phyloP scores from a whole-genome alignment of 2,329 filamentous ascomycete species.

The Penicillium sp. region DNA sequence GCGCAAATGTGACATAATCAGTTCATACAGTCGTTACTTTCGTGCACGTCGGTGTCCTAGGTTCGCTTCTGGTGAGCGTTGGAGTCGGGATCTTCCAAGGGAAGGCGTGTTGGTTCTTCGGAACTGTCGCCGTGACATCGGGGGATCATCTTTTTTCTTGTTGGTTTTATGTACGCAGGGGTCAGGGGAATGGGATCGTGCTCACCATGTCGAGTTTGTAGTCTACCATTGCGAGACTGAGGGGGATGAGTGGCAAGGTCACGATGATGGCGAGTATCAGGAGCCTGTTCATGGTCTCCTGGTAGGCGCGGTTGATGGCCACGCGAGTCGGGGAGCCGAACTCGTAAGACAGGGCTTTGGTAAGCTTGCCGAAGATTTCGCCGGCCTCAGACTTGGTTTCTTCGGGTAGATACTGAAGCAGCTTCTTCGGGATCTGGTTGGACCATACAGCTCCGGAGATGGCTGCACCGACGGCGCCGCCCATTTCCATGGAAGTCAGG shows the following conservation, averaged over 20 bases:
- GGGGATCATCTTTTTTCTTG: constrained; percentile 27
- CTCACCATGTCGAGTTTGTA: constrained; percentile 55
- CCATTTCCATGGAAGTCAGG: constrained; percentile 60
- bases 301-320: constrained; percentile 64
- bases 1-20: background rate
- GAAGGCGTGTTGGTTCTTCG: constrained; percentile 4
- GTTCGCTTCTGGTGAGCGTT: constrained; percentile 28
- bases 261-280: constrained; percentile 56
- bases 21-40: constrained; percentile 13
- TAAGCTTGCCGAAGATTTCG: constrained; percentile 53
- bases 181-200: background rate
- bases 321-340: constrained; percentile 56
- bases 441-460: constrained; percentile 66
- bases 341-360: constrained; percentile 56
- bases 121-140: constrained; percentile 12
- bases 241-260: constrained; percentile 56
- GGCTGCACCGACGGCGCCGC: constrained; percentile 58
- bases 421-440: constrained; percentile 54
- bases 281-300: constrained; percentile 62
- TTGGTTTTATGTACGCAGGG: background rate
- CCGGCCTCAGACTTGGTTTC: constrained; percentile 41
- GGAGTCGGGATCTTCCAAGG: constrained; percentile 16
- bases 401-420: constrained; percentile 52
- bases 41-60: constrained; percentile 6
- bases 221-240: constrained; percentile 58